Evolutionary conservation across 2,329 filamentous ascomycete species (phyloP).

Genomic region (Alternaria arbusti): DNA sequence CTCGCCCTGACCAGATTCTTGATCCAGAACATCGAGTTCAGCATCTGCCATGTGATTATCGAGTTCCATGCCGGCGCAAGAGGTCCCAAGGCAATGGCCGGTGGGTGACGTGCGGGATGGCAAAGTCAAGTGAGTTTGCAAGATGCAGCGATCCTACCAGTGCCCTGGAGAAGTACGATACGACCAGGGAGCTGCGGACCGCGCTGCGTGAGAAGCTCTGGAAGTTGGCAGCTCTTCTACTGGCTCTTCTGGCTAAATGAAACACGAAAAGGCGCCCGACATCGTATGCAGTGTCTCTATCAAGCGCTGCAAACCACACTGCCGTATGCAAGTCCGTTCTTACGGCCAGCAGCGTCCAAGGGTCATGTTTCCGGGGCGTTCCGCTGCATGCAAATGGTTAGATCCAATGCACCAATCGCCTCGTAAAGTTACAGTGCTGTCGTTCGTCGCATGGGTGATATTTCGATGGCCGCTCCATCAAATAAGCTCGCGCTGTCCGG

Average conservation of each 20-base stretch:
- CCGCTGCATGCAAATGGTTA: not conserved
- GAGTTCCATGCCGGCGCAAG: conserved; percentile 15
- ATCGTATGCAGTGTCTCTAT: not conserved
- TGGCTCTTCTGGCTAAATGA: not conserved
- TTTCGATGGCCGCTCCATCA: conserved; percentile 3
- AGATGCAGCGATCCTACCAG: not conserved
- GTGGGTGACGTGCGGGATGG: not conserved
- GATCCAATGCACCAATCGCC: not conserved
- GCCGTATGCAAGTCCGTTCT: not conserved
- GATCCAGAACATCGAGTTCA: conserved; percentile 20
- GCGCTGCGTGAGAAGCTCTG: not conserved
- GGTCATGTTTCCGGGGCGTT: not conserved
- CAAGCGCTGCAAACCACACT: not conserved
- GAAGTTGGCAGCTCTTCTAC: not conserved
- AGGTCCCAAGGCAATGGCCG: not conserved
- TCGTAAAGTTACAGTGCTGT: not conserved
- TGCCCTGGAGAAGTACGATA: not conserved
- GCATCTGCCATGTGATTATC: conserved; percentile 16
- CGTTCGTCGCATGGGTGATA: not conserved
- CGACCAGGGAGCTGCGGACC: not conserved
- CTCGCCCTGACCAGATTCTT: conserved; percentile 15
- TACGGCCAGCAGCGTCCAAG: not conserved
- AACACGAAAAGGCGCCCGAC: not conserved
- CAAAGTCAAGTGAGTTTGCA: not conserved
- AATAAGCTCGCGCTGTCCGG: conserved; percentile 14